phyloP scores from a whole-genome alignment of 2,329 filamentous ascomycete genomes.

The Apiospora pterosperma region DNA sequence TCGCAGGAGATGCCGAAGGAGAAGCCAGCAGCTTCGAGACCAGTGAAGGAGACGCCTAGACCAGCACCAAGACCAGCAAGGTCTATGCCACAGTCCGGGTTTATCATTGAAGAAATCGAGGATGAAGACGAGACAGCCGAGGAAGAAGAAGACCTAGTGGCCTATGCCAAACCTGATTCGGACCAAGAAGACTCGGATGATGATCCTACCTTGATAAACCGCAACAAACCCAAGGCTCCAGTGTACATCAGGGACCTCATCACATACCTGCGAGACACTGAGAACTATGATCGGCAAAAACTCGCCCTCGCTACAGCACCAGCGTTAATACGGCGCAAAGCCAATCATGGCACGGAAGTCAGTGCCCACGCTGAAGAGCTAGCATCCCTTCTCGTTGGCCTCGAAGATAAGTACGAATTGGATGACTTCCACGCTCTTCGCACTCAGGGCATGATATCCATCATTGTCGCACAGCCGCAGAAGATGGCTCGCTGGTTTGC shows the following conservation, averaged over 20 bases:
- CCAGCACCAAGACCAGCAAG: conserved; percentile 18
- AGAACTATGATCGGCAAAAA: conserved; percentile 81
- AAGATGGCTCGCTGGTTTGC: conserved; percentile 82
- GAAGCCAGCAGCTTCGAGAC: conserved; percentile 22
- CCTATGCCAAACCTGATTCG: conserved; percentile 82
- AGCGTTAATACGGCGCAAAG: conserved; percentile 80
- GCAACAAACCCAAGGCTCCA: conserved; percentile 78
- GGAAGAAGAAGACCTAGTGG: conserved; percentile 62
- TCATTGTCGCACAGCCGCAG: conserved; percentile 72
- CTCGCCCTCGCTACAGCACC: conserved; percentile 76
- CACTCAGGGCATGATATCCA: conserved; percentile 76
- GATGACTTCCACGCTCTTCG: conserved; percentile 72
- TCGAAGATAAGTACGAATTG: conserved; percentile 83
- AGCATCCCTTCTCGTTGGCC: conserved; percentile 69
- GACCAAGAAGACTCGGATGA: conserved; percentile 91
- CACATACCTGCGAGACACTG: conserved; percentile 70
- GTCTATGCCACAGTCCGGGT: conserved; percentile 31
- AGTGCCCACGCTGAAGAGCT: conserved; percentile 80
- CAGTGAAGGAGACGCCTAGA: conserved; percentile 14
- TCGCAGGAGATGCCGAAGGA: conserved; percentile 20
- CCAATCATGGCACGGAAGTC: conserved; percentile 84
- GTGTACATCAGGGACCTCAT: conserved; percentile 91
- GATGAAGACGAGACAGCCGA: conserved; percentile 48
- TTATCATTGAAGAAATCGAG: conserved; percentile 65
- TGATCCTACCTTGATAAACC: conserved; percentile 80